Evolutionary conservation across 2,329 filamentous ascomycete species (phyloP).

Genomic region (Metarhizium sp.): DNA sequence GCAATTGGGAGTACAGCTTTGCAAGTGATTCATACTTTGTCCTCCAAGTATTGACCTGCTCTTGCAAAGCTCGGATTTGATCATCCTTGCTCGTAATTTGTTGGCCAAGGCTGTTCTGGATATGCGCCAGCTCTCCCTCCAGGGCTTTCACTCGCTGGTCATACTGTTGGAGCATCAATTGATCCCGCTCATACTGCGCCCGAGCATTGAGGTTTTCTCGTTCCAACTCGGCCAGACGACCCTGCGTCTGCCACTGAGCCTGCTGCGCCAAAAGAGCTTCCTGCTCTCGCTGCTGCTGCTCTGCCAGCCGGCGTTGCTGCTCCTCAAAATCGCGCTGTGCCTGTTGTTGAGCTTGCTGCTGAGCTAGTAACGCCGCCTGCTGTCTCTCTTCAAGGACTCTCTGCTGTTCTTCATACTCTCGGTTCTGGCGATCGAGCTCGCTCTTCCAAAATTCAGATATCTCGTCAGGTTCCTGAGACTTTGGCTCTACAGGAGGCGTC

Average conservation of each 20-base stretch:
- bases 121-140: conserved; percentile 74
- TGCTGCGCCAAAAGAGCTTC: conserved; percentile 85
- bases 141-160: conserved; percentile 89
- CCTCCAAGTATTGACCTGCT: conserved; percentile 96
- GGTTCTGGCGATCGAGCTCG: conserved; percentile 82
- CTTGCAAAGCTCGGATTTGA: conserved; percentile 83
- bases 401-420: conserved; percentile 93
- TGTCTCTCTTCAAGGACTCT: conserved; percentile 79
- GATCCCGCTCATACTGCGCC: conserved; percentile 93
- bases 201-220: conserved; percentile 90
- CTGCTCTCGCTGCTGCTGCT: conserved; percentile 85
- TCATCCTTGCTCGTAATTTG: conserved; percentile 88
- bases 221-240: conserved; percentile 89
- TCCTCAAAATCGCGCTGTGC: conserved; percentile 95
- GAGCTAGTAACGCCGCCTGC: conserved; percentile 68
- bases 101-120: conserved; percentile 75
- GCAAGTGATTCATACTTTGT: conserved; percentile 94
- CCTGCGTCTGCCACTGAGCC: conserved; percentile 87
- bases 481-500: conserved; percentile 58
- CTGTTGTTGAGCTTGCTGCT: conserved; percentile 74
- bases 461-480: conserved; percentile 76
- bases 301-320: conserved; percentile 76
- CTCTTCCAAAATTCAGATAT: conserved; percentile 98
- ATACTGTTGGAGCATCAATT: conserved; percentile 94
- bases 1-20: conserved; percentile 92